A percentile compares a stretch with the other conserved stretches of the same genome.
These are phyloP conservation scores for Rosa persica DNA, from an alignment of 306 rosid species.

Conservation along the genomic window DNA sequence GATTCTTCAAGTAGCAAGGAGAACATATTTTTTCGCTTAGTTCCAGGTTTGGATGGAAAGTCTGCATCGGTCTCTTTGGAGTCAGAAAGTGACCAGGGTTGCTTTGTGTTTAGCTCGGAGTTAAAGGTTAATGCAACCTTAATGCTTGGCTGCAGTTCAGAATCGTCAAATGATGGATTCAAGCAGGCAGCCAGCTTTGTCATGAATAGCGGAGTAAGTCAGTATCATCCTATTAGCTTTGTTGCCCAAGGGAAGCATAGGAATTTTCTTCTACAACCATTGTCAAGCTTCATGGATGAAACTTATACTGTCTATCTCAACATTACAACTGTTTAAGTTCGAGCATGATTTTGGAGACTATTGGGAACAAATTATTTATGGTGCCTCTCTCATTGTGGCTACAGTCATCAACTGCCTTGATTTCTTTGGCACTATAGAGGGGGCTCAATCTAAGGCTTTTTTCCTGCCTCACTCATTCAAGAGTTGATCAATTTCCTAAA, in stretches of 20 bases:
- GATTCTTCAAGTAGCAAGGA: constrained; percentile 32
- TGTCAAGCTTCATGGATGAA: constrained; percentile 62
- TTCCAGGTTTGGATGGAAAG: constrained; percentile 65
- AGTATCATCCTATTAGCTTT: constrained; percentile 75
- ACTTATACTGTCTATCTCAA: constrained; percentile 74
- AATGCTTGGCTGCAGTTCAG: constrained; percentile 53
- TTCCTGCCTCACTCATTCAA: no score
- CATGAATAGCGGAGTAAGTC: constrained; percentile 39
- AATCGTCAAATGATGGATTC: constrained; percentile 29
- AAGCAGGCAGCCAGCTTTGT: constrained; percentile 62
- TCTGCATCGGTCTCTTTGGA: constrained; percentile 54
- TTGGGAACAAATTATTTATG: background rate
- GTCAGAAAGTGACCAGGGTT: constrained; percentile 50
- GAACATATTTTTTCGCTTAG: constrained; percentile 42
- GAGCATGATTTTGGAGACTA: background rate
- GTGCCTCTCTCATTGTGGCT: background rate
- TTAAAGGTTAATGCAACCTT: constrained; percentile 26
- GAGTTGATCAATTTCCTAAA: no score
- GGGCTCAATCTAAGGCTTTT: no score
- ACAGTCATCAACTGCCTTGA: no score
- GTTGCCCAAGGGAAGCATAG: constrained; percentile 62
- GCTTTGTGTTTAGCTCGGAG: constrained; percentile 49
- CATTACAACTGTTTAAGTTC: constrained; percentile 32
- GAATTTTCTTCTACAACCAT: constrained; percentile 69
- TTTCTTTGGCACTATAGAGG: no score